Percentiles rank a stretch among this genome's conserved stretches.
phyloP scores from a whole-genome alignment of 345 rosid species.

The Trapa incisa region DNA sequence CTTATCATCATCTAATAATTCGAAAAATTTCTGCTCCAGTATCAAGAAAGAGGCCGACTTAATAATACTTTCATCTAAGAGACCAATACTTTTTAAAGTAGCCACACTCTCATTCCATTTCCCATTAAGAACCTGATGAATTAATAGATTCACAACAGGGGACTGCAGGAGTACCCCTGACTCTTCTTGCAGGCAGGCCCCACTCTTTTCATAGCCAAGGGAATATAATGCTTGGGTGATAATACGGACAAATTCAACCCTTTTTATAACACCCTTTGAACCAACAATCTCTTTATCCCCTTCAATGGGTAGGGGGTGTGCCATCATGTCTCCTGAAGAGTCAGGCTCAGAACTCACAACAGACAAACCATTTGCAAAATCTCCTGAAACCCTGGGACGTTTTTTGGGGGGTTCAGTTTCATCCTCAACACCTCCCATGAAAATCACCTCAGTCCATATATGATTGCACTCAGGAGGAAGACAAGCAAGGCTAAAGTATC shows the following conservation, averaged over 20 bases:
- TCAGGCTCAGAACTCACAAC: slow-evolving; percentile 21
- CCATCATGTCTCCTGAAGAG: slow-evolving; percentile 44
- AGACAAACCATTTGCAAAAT: slow-evolving; percentile 34
- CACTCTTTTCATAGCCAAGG: slow-evolving; percentile 46
- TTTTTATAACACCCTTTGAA: slow-evolving; percentile 45
- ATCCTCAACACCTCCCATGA: slow-evolving; percentile 63
- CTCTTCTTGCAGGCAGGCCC: slow-evolving; percentile 52
- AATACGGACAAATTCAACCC: slow-evolving; percentile 45
- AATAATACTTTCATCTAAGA: slow-evolving; percentile 24
- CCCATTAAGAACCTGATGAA: slow-evolving; percentile 40
- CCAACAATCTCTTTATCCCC: slow-evolving; percentile 52
- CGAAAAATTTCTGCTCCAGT: slow-evolving; percentile 50
- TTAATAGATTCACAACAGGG: slow-evolving; percentile 24
- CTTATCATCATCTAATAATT: slow-evolving; percentile 31
- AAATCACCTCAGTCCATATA: slow-evolving; percentile 58
- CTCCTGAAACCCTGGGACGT: slow-evolving; percentile 28
- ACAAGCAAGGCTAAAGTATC: slow-evolving; percentile 9
- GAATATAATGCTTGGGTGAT: slow-evolving; percentile 47
- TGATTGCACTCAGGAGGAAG: slow-evolving; percentile 11
- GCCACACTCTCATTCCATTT: slow-evolving; percentile 42
- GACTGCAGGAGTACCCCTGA: slow-evolving; percentile 51
- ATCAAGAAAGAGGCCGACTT: slow-evolving; percentile 48
- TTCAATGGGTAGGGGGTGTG: slow-evolving; percentile 40
- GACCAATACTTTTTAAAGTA: slow-evolving; percentile 30
- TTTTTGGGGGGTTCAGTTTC: slow-evolving; percentile 46